A percentile compares a stretch with the other conserved stretches of the same genome.
These are phyloP conservation scores for Trifolium subterraneum DNA, from an alignment of 306 rosid genomes.

Conservation along the genomic window DNA sequence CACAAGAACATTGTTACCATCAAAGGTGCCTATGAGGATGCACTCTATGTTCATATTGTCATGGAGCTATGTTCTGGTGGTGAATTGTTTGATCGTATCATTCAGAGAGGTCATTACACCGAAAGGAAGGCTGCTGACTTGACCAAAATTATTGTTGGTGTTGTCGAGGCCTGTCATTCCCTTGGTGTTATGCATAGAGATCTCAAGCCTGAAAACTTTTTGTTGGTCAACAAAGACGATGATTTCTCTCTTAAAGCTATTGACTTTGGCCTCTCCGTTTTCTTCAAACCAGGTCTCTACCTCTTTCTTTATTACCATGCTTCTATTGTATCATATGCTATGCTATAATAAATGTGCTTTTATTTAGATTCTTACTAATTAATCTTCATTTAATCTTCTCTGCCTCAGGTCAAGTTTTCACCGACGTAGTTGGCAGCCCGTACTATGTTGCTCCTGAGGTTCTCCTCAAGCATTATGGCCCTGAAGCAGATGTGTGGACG, in stretches of 20 bases:
- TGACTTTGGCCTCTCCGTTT: conserved; percentile 95
- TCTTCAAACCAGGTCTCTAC: conserved; percentile 78
- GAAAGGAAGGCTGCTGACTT: conserved; percentile 92
- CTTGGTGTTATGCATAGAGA: conserved; percentile 98
- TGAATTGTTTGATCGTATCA: conserved; percentile 88
- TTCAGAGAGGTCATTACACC: conserved; percentile 90
- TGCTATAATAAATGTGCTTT: not conserved
- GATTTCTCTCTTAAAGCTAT: conserved; percentile 96
- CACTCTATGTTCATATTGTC: conserved; percentile 87
- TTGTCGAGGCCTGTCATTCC: conserved; percentile 94
- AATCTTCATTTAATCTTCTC: conserved; percentile 17
- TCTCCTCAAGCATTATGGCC: conserved; percentile 94
- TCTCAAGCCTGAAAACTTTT: conserved; percentile 91
- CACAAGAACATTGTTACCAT: conserved; percentile 91
- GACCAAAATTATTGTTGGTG: conserved; percentile 88
- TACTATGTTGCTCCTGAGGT: conserved; percentile 99
- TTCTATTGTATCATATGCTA: not conserved
- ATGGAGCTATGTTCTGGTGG: conserved; percentile 97
- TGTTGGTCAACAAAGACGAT: conserved; percentile 88
- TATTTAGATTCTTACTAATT: not conserved
- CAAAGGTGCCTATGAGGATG: conserved; percentile 93
- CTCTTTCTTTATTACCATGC: not conserved
- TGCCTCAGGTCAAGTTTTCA: conserved; percentile 80
- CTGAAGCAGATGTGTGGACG: conserved; percentile 96
- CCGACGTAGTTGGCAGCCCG: conserved; percentile 97